Evolutionary conservation across 169 alveolate genomes (phyloP), one percentile per base, ranked within the genome.

Genomic region (Perkinsus chesapeaki): DNA sequence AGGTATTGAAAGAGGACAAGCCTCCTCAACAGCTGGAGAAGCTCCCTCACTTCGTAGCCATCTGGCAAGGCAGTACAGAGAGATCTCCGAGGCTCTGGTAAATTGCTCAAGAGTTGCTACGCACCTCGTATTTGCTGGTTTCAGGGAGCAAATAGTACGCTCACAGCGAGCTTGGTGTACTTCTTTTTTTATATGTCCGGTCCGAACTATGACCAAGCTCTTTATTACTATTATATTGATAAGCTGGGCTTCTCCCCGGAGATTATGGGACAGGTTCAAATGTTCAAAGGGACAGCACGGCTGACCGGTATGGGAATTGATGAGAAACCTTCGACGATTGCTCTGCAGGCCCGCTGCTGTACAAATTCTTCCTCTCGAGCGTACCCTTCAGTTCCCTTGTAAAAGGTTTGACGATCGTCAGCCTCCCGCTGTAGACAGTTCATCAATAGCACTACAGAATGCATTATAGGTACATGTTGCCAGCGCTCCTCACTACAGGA

Each of bases 141-240:
- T 60, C 82, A 60, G 82, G 82, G 82, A 1, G 27, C 82, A 27
- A 60, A 60, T 23, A 60, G 82, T 16, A 60, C 82, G 3, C 82
- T 60, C 0, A 60, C 82, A 20, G 82, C 82, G 27, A 60, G 82
- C 39, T 73, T 91, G 34, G 39, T 91, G 73, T 91, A 60, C 72
- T 91, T 39, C 92, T 36, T 38, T 39, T 39, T 39, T 38, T 91
- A 91, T 73, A 39, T 31, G 19, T 91, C 82, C 93, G 93, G 93
- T n/a, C 93, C 93, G 31, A 91, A 91, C 39, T 91, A 91, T 73
- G 93, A 91, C 73, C 82, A 91, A 47, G 93, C 93, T n/a, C 48
- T 91, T 39, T 91, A 91, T 73, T 91, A 91, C 27, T 91, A n/a
- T 34, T 91, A 91, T 48, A 60, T 91, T 23, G 60, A 91, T 39